Conservation (phyloP, 139 green algal species). For the Chlorella vulgaris region DNA sequence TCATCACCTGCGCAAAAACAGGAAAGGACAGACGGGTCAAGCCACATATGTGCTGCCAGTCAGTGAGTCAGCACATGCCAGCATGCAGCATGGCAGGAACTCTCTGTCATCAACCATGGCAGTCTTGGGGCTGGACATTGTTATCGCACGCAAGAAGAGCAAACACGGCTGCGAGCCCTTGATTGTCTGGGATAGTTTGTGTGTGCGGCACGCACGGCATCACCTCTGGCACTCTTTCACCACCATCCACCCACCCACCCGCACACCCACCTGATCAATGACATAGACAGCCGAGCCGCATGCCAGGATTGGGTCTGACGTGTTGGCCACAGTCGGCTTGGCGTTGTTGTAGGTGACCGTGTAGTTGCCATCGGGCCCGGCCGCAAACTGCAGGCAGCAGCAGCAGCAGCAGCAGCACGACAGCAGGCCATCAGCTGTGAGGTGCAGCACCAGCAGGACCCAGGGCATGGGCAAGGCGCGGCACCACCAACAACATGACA, state of each 20-base stretch:
- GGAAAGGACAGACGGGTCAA: neutral
- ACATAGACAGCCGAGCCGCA: constrained; percentile 19
- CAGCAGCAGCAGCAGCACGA: neutral
- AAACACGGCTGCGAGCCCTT: no score
- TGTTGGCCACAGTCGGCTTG: neutral
- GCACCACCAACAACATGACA: no score
- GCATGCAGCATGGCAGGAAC: no score
- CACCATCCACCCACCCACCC: neutral
- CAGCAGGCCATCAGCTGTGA: neutral
- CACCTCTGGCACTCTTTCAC: no score
- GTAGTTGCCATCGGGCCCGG: neutral
- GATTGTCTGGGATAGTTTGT: no score
- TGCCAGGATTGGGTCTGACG: neutral
- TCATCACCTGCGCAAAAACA: neutral
- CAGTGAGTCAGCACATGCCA: neutral
- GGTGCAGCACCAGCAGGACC: no score
- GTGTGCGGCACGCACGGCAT: no score
- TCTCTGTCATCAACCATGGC: no score
- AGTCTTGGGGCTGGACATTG: no score
- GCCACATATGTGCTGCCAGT: neutral
- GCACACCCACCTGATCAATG: constrained; percentile 7
- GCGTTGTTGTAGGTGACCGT: neutral
- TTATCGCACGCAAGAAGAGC: no score
- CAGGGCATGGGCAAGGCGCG: no score
- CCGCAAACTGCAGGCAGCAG: neutral